Evolutionary conservation across 805 yeast species (phyloP), one percentile per base, ranked within the genome.

Genomic region (Candida xiaguanensis): DNA sequence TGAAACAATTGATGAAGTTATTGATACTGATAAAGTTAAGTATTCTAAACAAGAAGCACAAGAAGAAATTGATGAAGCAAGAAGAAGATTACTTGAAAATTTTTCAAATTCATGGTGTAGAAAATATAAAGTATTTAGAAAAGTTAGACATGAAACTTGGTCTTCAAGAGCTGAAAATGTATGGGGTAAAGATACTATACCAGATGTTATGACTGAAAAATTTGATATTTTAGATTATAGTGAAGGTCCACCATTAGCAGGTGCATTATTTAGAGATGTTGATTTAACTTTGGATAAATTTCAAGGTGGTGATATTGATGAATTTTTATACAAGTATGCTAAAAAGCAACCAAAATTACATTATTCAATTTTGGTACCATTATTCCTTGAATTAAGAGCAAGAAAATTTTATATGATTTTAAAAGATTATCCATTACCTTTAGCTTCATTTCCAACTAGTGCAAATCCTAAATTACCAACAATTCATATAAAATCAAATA

Each of bases 401-500:
- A 60, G 63, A 15, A 53, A 63, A 7, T 58, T 74, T 53, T 67
- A 68, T 25, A 55, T 76, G 24, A 69, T 64, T 39, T 50, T 80
- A 12, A 63, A 74, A 41, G 84, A 79, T 51, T 80, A 75, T 51
- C 76, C 81, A 2, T 48, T 78, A 2, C 85, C 89, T 0, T 48
- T 81, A 5, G 47, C 80, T 2, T 70, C 76, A 3, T 76, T 82
- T 46, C 75, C 75, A 2, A 49, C 50, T 8, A 58, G 53, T 40
- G 46, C 50, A 6, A 55, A 55, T 24, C 51, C 53, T 4, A 30
- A 37, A 5, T 38, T 43, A 7, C 61, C 65, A 0, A 56, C 64
- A 1, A 50, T 69, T 35, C 50, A 53, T 16, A 46, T 69, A 8
- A 43, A 47, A 15, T 72, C 72, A 1, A 80, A 80, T 50, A 30